Conservation (phyloP, 495 filamentous ascomycete genomes). For the Niebla homalea region DNA sequence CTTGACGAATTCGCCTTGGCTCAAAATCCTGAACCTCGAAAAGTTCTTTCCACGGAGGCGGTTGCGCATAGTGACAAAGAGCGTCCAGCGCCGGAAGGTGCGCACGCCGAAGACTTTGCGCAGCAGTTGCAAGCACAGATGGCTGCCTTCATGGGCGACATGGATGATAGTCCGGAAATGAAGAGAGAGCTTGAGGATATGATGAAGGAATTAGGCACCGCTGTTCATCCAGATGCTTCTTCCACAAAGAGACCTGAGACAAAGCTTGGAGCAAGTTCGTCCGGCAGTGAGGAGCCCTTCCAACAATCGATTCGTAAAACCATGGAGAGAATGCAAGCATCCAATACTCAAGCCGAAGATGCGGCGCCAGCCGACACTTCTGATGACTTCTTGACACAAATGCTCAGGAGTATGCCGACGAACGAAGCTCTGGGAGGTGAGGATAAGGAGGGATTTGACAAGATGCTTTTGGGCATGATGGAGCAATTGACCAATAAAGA, state of each 20-base stretch:
- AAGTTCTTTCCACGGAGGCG: conserved; percentile 10
- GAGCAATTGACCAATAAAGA: conserved; percentile 97
- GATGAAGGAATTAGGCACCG: conserved; percentile 59
- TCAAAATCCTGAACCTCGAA: conserved; percentile 23
- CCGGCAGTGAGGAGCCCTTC: conserved; percentile 33
- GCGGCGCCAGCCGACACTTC: conserved; percentile 53
- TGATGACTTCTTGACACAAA: conserved; percentile 71
- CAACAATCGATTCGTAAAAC: conserved; percentile 81
- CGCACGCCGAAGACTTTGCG: conserved; percentile 50
- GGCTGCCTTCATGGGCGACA: conserved; percentile 56
- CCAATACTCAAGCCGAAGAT: conserved; percentile 66
- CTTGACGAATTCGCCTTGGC: conserved; percentile 72
- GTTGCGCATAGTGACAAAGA: conserved; percentile 38
- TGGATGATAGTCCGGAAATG: conserved; percentile 63
- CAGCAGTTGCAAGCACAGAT: conserved; percentile 73
- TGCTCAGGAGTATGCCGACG: conserved; percentile 71
- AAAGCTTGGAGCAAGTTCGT: neutral
- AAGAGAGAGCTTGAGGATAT: conserved; percentile 76
- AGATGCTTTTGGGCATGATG: conserved; percentile 95
- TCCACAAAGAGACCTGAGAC: conserved; percentile 7
- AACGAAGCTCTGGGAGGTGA: conserved; percentile 47
- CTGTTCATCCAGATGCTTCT: conserved; percentile 19
- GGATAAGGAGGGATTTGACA: conserved; percentile 75
- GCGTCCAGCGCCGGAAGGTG: conserved; percentile 2
- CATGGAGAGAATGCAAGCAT: conserved; percentile 87